phyloP scores from a whole-genome alignment of 192 early-diverging fungal species.

The Backusella psychrophila region DNA sequence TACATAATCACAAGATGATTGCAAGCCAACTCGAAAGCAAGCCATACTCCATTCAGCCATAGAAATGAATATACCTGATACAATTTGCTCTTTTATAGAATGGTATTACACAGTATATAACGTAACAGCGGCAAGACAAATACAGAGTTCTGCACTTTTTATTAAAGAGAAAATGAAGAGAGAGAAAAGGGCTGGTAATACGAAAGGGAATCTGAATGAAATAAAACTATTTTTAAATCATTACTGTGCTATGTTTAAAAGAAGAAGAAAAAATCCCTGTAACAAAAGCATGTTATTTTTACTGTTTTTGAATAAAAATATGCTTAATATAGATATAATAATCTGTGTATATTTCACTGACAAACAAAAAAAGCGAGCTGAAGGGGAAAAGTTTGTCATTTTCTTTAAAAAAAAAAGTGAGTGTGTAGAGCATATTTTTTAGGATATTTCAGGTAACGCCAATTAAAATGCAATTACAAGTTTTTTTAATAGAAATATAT shows the following conservation, averaged over 20 bases:
- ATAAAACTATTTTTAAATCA: not conserved
- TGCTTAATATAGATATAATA: not conserved
- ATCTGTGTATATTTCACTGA: not conserved
- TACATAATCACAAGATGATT: not conserved
- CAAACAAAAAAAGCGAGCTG: not conserved
- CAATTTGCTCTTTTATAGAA: not conserved
- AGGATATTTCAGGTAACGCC: not conserved
- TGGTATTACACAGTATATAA: not conserved
- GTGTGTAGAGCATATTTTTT: not conserved
- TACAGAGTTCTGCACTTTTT: not conserved
- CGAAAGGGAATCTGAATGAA: not conserved
- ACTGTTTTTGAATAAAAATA: not conserved
- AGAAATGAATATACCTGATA: not conserved
- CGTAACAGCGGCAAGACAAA: not conserved
- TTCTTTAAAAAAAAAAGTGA: not conserved
- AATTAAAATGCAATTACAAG: not conserved
- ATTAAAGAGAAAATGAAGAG: not conserved
- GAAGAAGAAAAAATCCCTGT: not conserved
- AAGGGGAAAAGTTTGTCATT: not conserved
- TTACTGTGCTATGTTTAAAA: not conserved
- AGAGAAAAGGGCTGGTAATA: not conserved
- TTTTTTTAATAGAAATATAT: not conserved
- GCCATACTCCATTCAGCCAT: no score
- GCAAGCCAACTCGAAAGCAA: not conserved
- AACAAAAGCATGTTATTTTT: not conserved